phyloP scores from a whole-genome alignment of 169 alveolate genomes.

The Babesia bigemina region DNA sequence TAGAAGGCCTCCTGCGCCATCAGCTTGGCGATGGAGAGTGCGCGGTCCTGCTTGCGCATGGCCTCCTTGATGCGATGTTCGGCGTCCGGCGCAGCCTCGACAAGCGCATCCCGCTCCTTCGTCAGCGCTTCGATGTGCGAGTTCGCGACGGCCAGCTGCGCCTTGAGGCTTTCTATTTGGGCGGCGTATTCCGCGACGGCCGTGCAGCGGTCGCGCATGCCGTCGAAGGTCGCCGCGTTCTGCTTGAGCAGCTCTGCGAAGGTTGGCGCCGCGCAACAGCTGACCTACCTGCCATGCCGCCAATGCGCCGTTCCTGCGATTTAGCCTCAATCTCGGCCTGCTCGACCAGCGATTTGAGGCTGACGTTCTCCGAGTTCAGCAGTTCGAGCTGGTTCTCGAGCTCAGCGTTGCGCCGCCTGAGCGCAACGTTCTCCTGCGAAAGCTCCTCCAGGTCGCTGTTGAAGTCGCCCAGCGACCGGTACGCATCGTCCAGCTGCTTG shows the following conservation, averaged over 20 bases:
- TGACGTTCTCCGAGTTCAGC: slow-evolving; percentile 44
- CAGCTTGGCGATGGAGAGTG: slow-evolving; percentile 53
- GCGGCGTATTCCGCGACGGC: slow-evolving; percentile 26
- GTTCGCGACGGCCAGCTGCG: slow-evolving; percentile 33
- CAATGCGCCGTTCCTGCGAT: slow-evolving; percentile 45
- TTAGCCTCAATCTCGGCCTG: slow-evolving; percentile 57
- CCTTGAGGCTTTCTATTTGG: slow-evolving; percentile 35
- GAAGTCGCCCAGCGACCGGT: slow-evolving; percentile 45
- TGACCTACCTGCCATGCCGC: slow-evolving; percentile 42
- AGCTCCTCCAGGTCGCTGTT: slow-evolving; percentile 50
- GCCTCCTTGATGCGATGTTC: slow-evolving; percentile 60
- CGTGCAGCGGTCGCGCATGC: slow-evolving; percentile 51
- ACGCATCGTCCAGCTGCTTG: slow-evolving; percentile 33
- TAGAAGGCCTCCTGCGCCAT: slow-evolving; percentile 39
- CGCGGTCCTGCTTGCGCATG: slow-evolving; percentile 54
- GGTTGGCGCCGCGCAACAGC: background rate
- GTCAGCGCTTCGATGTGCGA: slow-evolving; percentile 34
- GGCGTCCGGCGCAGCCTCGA: background rate
- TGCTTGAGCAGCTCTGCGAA: slow-evolving; percentile 51
- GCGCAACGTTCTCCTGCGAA: slow-evolving; percentile 37
- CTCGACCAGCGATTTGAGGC: slow-evolving; percentile 36
- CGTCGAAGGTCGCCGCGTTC: slow-evolving; percentile 50
- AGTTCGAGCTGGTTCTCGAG: slow-evolving; percentile 35
- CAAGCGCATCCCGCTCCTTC: slow-evolving; percentile 47
- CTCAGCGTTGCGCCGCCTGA: slow-evolving; percentile 34